A percentile compares a stretch with the other conserved stretches of the same genome.
These are phyloP conservation scores for Pichia gijzeniarum DNA, from an alignment of 805 yeast species.

Conservation along the genomic window DNA sequence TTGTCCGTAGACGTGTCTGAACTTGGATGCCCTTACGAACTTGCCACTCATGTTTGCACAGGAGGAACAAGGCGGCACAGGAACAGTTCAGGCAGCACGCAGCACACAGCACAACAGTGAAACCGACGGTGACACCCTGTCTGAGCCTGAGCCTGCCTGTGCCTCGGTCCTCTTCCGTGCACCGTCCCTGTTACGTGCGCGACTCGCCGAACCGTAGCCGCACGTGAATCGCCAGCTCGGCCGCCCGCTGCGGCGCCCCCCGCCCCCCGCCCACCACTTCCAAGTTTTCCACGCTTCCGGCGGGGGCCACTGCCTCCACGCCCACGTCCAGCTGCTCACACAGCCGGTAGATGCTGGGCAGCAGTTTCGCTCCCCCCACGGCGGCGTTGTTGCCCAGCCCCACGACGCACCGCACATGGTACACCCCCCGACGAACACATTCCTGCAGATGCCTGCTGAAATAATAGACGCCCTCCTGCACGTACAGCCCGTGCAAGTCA, in stretches of 20 bases:
- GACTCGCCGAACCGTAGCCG: too few relatives aligned
- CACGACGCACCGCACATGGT: slow-evolving; percentile 6
- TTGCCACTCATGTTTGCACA: slow-evolving; percentile 46
- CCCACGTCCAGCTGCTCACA: slow-evolving; percentile 2
- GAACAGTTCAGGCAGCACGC: too few relatives aligned
- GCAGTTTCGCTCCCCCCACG: not conserved
- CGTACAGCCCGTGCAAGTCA: slow-evolving; percentile 12
- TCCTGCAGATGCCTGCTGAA: slow-evolving; percentile 9
- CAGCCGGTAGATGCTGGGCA: not conserved
- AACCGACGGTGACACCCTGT: too few relatives aligned
- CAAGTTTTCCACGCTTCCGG: too few relatives aligned
- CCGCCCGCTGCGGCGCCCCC: too few relatives aligned
- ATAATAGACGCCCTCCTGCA: slow-evolving; percentile 9
- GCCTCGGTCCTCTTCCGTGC: too few relatives aligned
- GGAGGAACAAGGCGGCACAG: too few relatives aligned
- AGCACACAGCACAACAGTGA: too few relatives aligned
- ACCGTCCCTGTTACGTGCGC: too few relatives aligned
- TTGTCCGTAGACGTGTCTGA: slow-evolving; percentile 94
- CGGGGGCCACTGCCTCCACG: too few relatives aligned
- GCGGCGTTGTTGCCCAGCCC: slow-evolving; percentile 11
- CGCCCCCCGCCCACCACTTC: too few relatives aligned
- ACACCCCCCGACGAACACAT: slow-evolving; percentile 6
- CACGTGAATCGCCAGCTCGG: not conserved
- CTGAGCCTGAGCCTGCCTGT: too few relatives aligned
- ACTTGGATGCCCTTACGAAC: slow-evolving; percentile 94